Evolutionary conservation across 805 yeast species (phyloP), one percentile per base, ranked within the genome.

Genomic region (Spathaspora hagerdaliae): DNA sequence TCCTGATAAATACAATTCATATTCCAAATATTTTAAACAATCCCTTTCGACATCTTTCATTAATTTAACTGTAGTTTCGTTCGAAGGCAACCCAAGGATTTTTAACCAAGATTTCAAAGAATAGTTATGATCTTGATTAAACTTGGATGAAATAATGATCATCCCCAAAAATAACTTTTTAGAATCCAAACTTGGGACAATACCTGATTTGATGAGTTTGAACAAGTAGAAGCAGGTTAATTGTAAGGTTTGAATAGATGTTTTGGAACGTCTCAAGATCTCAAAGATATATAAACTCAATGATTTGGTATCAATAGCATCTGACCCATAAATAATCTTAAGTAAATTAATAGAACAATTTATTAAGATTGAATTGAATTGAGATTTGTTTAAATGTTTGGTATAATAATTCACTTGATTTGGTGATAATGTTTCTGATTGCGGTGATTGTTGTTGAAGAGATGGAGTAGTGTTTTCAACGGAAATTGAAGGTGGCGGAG

Each of bases 81-180:
- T 37, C 27, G 52, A 55, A 19, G 52, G 59, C 53, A 69, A 57
- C 0, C 95, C 94, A 31, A 88, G 77, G 41, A 88, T 82, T 58
- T 79, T 78, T 42, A 84, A 70, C 96, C 96, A 88, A 6, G 86
- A 78, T 50, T 72, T 74, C 53, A 85, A 73, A 29, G 85, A 72
- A 62, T 78, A 86, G 58, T 83, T 84, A 42, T 79, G 77, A 63
- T 88, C 96, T 58, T 82, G 88, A 48, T 76, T 71, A 60, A 81
- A 86, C 59, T 88, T 88, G 43, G 83, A 77, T 4, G 94, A 82
- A 34, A 88, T 67, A 43, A 87, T 85, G 43, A 88, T 61, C 56
- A 87, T 77, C 2, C 83, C 77, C 49, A 88, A 71, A 51, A 88
- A 82, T 36, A 81, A 74, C 50, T 85, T 78, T 54, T 86, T 81